Evolutionary conservation across 139 green algal genomes (phyloP).

Genomic region (Pseudopediastrum boryanum): DNA sequence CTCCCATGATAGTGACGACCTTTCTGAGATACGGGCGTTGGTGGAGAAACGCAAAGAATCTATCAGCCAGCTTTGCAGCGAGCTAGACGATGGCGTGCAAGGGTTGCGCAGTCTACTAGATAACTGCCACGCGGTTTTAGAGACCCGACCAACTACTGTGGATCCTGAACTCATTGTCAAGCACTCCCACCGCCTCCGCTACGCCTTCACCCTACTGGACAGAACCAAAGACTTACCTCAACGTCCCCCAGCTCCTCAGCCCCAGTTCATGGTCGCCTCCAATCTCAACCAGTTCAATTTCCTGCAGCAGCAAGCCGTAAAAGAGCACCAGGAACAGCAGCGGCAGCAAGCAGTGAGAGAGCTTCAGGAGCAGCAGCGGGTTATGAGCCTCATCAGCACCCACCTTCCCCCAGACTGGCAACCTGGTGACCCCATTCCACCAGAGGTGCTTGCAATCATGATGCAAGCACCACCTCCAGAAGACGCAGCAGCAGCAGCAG

Average conservation of each 20-base stretch:
- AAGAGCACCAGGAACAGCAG: too few species aligned
- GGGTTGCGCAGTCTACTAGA: neutral
- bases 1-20: neutral
- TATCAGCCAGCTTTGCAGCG: neutral
- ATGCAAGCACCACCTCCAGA: too few species aligned
- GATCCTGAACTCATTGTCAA: neutral
- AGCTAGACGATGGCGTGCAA: neutral
- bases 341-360: neutral
- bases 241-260: neutral
- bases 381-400: neutral
- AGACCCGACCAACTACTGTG: neutral
- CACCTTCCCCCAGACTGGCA: neutral
- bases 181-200: neutral
- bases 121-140: neutral
- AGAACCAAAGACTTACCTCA: neutral
- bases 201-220: neutral
- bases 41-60: neutral
- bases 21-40: neutral
- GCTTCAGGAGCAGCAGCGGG: neutral
- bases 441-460: neutral
- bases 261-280: neutral
- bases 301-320: neutral
- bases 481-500: too few species aligned
- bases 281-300: neutral
- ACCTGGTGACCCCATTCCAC: neutral